phyloP scores from a whole-genome alignment of 2,329 filamentous ascomycete species.

The Cladophialophora psammophila region DNA sequence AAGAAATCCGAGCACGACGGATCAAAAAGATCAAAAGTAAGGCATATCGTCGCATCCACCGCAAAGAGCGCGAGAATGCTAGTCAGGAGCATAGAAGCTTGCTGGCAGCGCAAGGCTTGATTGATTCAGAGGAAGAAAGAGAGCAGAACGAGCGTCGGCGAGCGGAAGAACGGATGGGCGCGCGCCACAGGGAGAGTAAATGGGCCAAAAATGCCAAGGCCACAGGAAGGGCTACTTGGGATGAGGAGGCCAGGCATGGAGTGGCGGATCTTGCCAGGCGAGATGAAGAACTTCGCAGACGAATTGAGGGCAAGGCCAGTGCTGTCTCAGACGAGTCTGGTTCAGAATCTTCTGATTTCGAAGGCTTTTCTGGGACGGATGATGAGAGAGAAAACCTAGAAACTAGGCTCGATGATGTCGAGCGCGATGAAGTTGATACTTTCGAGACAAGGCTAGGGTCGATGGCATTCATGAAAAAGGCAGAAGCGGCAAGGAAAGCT shows the following conservation, averaged over 20 bases:
- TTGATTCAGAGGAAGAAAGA: constrained; percentile 69
- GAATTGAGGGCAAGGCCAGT: constrained; percentile 76
- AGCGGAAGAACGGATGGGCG: constrained; percentile 84
- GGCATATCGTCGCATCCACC: constrained; percentile 88
- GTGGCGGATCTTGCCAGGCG: constrained; percentile 81
- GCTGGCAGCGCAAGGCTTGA: constrained; percentile 65
- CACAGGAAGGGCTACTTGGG: constrained; percentile 82
- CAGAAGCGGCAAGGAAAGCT: constrained; percentile 78
- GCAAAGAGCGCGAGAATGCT: constrained; percentile 59
- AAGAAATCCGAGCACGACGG: constrained; percentile 85
- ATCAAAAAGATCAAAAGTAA: constrained; percentile 99
- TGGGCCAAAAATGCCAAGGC: constrained; percentile 88
- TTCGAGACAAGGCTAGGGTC: constrained; percentile 73
- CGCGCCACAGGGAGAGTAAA: constrained; percentile 85
- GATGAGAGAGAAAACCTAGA: constrained; percentile 57
- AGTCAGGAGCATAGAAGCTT: constrained; percentile 40
- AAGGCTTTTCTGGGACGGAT: constrained; percentile 67
- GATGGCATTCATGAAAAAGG: constrained; percentile 95
- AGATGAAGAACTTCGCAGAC: constrained; percentile 80
- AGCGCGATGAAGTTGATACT: constrained; percentile 47
- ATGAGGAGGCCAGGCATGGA: constrained; percentile 80
- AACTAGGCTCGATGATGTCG: constrained; percentile 51
- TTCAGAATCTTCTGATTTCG: constrained; percentile 66
- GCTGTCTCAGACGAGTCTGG: constrained; percentile 70
- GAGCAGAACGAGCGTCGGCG: constrained; percentile 74